Base-by-base conservation (phyloP, 2,329 filamentous ascomycete species). In the Colletotrichum shisoi region DNA sequence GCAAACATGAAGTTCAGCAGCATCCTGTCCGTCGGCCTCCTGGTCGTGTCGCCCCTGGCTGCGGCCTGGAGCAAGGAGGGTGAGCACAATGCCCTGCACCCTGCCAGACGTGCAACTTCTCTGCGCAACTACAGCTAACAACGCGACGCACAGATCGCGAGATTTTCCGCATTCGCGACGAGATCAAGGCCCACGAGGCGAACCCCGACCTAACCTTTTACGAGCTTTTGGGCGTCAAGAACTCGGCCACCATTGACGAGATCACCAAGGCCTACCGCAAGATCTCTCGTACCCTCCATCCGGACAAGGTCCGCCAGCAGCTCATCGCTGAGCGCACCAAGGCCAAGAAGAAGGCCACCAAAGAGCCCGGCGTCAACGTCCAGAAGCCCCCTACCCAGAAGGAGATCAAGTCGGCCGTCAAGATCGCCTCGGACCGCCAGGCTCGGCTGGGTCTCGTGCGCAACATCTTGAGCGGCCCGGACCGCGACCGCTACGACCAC, bases 241-340 rank as follows among this genome's bases (percentile, higher is more conserved):
- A 88, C 67, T 85, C 84, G 66, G 94, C 93, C 68, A 90, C 85
- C 72, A 89, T 92, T 71, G 93, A 97, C 70, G 92, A 97, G 70
- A 91, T 99, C 80, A 93, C 90, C 83, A 96, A 95, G 79, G 94
- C 93, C 73, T 97, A 96, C 84, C 92, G 92, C 82, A 93, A 94
- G 81, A 93, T 90, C 80, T 91, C 93, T 52, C 87, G 89, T 71
- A 84, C 87, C 60, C 84, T 97, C 54, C 95, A 99, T 78, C 95
- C 95, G 1, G 95, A 99, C 87, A 99, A 98, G 83, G 94, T 94
- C 73, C 92, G 91, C 79, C 92, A 94, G 79, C 85, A 89, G 77
- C 91, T 95, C 79, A 84, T 91, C 69, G 86, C 91, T 70, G 89
- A 91, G 76, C 89, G 87, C 74, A 84, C 85, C 71, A 84, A 85